A percentile compares a stretch with the other conserved stretches of the same genome.
phyloP scores from a whole-genome alignment of 345 rosid genomes.

The Camelina laxa region DNA sequence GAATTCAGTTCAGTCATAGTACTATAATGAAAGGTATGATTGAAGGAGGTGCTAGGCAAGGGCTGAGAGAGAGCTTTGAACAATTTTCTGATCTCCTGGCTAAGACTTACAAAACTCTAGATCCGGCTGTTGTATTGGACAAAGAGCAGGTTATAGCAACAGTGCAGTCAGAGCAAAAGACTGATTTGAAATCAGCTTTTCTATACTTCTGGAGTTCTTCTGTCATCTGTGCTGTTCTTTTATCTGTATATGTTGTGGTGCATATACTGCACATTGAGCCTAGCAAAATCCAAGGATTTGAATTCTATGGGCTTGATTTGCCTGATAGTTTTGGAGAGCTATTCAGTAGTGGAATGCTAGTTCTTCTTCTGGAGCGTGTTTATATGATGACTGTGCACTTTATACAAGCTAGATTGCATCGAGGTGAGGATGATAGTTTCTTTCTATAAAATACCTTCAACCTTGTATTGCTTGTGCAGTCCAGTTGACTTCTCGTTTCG shows the following conservation, averaged over 20 bases:
- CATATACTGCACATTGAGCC: conserved; percentile 66
- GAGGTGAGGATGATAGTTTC: conserved; percentile 51
- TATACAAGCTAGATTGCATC: conserved; percentile 67
- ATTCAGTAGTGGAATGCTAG: conserved; percentile 57
- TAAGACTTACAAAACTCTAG: conserved; percentile 54
- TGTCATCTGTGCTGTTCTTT: conserved; percentile 56
- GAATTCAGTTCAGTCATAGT: conserved; percentile 63
- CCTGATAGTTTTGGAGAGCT: conserved; percentile 94
- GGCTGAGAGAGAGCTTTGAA: conserved; percentile 77
- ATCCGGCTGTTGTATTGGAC: conserved; percentile 44
- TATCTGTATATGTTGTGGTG: conserved; percentile 57
- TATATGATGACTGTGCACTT: conserved; percentile 70
- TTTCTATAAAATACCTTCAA: neutral
- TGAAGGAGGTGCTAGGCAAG: conserved; percentile 85
- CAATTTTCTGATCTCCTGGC: conserved; percentile 61
- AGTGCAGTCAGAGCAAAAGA: conserved; percentile 65
- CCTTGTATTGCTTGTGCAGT: neutral
- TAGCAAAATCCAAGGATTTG: conserved; percentile 66
- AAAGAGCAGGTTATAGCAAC: conserved; percentile 66
- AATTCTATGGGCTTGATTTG: conserved; percentile 72
- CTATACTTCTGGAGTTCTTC: conserved; percentile 74
- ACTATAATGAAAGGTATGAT: conserved; percentile 86
- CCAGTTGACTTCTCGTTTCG: neutral
- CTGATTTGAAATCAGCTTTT: conserved; percentile 64
- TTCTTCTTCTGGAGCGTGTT: conserved; percentile 67